Evolutionary conservation across 78 protist genomes (phyloP).

Genomic region (Anaeramoeba flamelloides): DNA sequence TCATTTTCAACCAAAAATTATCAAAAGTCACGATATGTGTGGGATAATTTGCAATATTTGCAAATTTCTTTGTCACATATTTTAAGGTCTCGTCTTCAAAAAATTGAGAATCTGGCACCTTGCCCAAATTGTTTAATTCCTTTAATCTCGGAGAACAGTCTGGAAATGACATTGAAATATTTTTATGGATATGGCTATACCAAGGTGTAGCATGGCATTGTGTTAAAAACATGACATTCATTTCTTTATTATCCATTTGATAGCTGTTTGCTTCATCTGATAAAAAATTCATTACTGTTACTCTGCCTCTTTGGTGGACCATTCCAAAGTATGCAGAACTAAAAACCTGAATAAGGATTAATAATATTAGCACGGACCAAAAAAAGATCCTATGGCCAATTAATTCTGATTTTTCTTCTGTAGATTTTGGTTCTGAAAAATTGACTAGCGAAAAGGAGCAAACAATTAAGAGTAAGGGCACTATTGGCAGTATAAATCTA

Average conservation of each 20-base stretch:
- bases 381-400: too few relatives aligned
- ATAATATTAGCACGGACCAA: background rate
- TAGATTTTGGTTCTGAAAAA: background rate
- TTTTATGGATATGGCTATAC: background rate
- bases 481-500: background rate
- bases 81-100: background rate
- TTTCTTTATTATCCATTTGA: background rate
- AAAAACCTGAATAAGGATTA: background rate
- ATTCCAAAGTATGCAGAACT: background rate
- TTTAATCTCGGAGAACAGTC: constrained; percentile 1
- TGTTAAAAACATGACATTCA: background rate
- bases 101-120: background rate
- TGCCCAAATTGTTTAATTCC: background rate
- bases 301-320: background rate
- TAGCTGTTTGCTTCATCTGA: background rate
- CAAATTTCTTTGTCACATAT: background rate
- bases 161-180: background rate
- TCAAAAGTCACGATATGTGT: background rate
- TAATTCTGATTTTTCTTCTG: too few relatives aligned
- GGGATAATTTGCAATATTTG: background rate
- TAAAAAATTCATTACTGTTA: background rate
- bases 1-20: background rate
- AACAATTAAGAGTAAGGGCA: background rate
- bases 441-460: background rate
- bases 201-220: constrained; percentile 5